A percentile compares a stretch with the other conserved stretches of the same genome.
Conservation (phyloP, 305 asterid species). For the Coffea humblotiana region DNA sequence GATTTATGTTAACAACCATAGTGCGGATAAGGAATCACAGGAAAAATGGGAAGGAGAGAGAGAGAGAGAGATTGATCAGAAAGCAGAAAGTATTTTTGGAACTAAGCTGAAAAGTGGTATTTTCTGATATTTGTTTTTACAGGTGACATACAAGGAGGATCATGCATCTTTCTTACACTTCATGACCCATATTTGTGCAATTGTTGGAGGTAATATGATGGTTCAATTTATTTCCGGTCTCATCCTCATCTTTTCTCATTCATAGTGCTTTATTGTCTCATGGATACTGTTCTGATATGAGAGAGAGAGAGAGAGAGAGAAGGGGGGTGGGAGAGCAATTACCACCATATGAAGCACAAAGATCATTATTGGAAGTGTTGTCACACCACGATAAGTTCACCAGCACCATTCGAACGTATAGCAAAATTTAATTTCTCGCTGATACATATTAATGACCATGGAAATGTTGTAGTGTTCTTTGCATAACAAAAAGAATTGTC, state of each 20-base stretch:
- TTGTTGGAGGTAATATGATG: slow-evolving; percentile 73
- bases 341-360: not conserved
- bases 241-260: not conserved
- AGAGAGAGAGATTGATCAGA: not conserved
- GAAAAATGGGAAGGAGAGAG: not conserved
- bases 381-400: no score
- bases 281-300: not conserved
- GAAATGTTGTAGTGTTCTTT: not conserved
- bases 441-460: not conserved
- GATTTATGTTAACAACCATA: not conserved
- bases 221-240: not conserved
- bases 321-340: not conserved
- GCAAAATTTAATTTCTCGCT: not conserved
- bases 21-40: not conserved
- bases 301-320: not conserved
- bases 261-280: not conserved
- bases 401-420: no score
- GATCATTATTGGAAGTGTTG: not conserved
- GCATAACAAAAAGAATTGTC: not conserved
- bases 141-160: slow-evolving; percentile 86
- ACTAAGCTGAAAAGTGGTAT: not conserved
- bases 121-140: slow-evolving; percentile 17
- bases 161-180: slow-evolving; percentile 88
- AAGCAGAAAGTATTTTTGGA: not conserved
- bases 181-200: slow-evolving; percentile 88